These are phyloP conservation scores for Cytospora piceicola DNA, from an alignment of 2,329 filamentous ascomycete genomes.

Conservation along the genomic window DNA sequence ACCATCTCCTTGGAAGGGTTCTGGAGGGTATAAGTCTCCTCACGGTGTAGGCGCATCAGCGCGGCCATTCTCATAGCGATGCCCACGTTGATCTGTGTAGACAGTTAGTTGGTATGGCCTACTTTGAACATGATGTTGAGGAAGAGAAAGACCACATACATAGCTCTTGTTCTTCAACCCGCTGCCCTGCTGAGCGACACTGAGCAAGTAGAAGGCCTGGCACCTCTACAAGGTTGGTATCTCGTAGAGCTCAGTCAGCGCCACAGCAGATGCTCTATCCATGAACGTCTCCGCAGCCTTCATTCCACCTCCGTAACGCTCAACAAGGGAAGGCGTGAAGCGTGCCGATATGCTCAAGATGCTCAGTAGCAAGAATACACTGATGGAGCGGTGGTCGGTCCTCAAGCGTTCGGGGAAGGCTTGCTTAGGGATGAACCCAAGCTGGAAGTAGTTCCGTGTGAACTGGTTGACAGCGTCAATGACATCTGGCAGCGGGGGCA, in stretches of 20 bases:
- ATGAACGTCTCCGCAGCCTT: conserved; percentile 59
- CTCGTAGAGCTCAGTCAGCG: conserved; percentile 55
- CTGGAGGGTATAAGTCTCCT: conserved; percentile 54
- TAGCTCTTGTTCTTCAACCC: conserved; percentile 58
- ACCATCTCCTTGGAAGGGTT: conserved; percentile 50
- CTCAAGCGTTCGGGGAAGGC: conserved; percentile 53
- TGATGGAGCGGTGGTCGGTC: conserved; percentile 52
- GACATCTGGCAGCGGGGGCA: conserved; percentile 54
- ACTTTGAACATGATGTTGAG: conserved; percentile 10
- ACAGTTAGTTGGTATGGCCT: conserved; percentile 31
- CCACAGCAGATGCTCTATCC: conserved; percentile 52
- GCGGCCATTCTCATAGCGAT: conserved; percentile 60
- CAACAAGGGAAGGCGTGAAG: conserved; percentile 53
- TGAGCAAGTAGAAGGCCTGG: conserved; percentile 62
- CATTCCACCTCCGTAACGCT: conserved; percentile 55
- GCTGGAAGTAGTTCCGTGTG: conserved; percentile 60
- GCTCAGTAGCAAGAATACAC: conserved; percentile 57
- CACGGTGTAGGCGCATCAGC: conserved; percentile 57
- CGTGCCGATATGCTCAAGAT: conserved; percentile 62
- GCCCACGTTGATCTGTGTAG: conserved; percentile 56
- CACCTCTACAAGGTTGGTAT: conserved; percentile 58
- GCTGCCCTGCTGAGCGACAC: conserved; percentile 62
- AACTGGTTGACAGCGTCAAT: conserved; percentile 58
- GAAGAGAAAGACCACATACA: conserved; percentile 41
- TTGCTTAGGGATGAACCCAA: conserved; percentile 61